These are phyloP conservation scores for Gamsiella multidivaricata DNA, from an alignment of 192 early-diverging fungal species.

Conservation along the genomic window DNA sequence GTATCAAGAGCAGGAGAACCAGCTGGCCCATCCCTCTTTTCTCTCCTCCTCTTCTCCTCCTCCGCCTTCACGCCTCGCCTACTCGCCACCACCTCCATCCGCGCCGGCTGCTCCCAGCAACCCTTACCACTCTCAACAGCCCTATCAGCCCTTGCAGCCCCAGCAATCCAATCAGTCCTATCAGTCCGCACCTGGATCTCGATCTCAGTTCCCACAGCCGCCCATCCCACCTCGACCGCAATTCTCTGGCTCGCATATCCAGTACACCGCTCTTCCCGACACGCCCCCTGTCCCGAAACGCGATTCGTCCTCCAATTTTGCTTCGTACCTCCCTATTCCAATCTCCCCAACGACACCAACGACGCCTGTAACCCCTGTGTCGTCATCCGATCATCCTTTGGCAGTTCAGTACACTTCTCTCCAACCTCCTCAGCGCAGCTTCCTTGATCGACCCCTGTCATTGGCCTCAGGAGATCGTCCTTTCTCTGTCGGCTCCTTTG, in stretches of 20 bases:
- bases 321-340: too few species aligned
- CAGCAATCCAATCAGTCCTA: too few species aligned
- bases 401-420: slow-evolving; percentile 10
- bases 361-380: too few species aligned
- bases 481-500: slow-evolving; percentile 25
- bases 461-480: slow-evolving; percentile 9
- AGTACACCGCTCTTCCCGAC: background rate
- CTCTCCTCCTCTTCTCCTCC: slow-evolving; percentile 10
- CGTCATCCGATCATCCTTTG: background rate
- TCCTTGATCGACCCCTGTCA: background rate
- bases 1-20: background rate
- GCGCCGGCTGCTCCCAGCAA: background rate
- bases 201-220: slow-evolving; percentile 3
- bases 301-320: too few species aligned
- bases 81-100: slow-evolving; percentile 12
- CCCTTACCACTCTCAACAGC: background rate
- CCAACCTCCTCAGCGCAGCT: slow-evolving; percentile 29
- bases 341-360: too few species aligned
- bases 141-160: background rate
- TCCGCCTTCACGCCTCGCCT: slow-evolving; percentile 1
- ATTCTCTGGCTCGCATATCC: background rate
- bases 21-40: background rate
- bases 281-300: background rate
- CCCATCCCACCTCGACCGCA: background rate
- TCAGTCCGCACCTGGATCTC: too few species aligned